phyloP scores from a whole-genome alignment of 2,329 filamentous ascomycete species.

The Colletotrichum magnum region DNA sequence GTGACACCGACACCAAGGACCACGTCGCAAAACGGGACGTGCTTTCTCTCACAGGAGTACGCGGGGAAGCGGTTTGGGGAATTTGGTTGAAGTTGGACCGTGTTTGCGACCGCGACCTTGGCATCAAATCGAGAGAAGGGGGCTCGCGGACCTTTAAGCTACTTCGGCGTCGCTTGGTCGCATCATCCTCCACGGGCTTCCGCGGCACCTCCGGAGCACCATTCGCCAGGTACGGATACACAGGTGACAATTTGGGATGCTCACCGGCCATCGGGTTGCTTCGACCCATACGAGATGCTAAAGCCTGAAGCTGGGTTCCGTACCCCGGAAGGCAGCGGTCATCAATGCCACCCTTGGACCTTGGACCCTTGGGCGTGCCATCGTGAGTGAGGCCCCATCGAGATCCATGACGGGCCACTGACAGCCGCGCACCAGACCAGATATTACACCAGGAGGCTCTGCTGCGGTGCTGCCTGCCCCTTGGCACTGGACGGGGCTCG shows the following conservation, averaged over 20 bases:
- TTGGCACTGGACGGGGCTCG: no score
- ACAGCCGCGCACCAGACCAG: background rate
- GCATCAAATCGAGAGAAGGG: conserved; percentile 8
- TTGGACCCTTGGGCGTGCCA: background rate
- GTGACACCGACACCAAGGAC: conserved; percentile 20
- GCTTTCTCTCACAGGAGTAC: background rate
- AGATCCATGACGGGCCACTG: conserved; percentile 13
- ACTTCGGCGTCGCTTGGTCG: background rate
- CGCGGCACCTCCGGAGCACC: background rate
- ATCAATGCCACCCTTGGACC: background rate
- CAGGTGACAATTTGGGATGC: background rate
- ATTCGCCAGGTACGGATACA: background rate
- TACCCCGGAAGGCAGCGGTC: background rate
- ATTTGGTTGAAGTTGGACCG: conserved; percentile 1
- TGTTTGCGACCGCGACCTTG: conserved; percentile 9
- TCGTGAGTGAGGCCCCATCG: conserved; percentile 3
- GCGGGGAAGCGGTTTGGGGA: conserved; percentile 11
- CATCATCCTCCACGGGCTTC: background rate
- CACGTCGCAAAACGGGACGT: conserved; percentile 15
- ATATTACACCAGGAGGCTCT: background rate
- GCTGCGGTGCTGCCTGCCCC: conserved; percentile 21
- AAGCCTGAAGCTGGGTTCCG: background rate
- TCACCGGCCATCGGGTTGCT: conserved; percentile 9
- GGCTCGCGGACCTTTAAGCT: conserved; percentile 16
- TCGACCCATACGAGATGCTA: conserved; percentile 1